Evolutionary conservation across 2,329 filamentous ascomycete species (phyloP), one percentile per base, ranked within the genome.

Genomic region (Fusarium vanettenii): DNA sequence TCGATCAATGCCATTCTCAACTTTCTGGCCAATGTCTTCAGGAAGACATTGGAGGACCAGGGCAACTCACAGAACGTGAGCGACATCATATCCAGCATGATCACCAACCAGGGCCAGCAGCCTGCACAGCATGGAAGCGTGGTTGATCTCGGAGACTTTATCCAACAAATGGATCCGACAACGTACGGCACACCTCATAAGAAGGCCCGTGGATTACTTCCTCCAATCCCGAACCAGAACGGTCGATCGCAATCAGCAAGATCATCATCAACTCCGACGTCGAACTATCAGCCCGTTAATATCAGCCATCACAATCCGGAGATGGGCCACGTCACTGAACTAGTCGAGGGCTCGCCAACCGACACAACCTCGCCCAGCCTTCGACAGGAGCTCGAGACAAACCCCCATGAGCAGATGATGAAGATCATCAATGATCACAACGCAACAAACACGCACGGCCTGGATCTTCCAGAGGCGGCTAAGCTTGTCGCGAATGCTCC

Each of bases 1-100:
- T 98, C 96, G 1, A 98, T 99, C 84, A 98, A 98, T 80, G 96
- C 96, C n/a, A 98, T 99, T 72, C 89, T 99, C 48, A 97, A 95
- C 60, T 98, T 99, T 82, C 89, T 99, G 22, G 97, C 96, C 55
- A 98, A 97, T 14, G 96, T 99, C 48, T 99, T 98, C 84, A 93
- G 97, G 73, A 93, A 97, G 79, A 97, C 95, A 73, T 85, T 99
- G 60, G 95, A 98, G 81, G 94, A 95, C 39, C 93, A 96, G 77
- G 92, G 92, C 35, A 89, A 90, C 20, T 88, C 90, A 2, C 91
- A 94, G 79, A 96, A 94, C 70, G 89, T 98, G 48, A 92, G 93
- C 66, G 95, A 97, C 76, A 92, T 98, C 80, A 94, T 98, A 80
- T 91, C 92, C 6, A 92, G 91, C 74, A 90, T 94, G 68, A 92